Evolutionary conservation across 2,329 filamentous ascomycete species (phyloP).

Genomic region (Rachicladosporium sp.): DNA sequence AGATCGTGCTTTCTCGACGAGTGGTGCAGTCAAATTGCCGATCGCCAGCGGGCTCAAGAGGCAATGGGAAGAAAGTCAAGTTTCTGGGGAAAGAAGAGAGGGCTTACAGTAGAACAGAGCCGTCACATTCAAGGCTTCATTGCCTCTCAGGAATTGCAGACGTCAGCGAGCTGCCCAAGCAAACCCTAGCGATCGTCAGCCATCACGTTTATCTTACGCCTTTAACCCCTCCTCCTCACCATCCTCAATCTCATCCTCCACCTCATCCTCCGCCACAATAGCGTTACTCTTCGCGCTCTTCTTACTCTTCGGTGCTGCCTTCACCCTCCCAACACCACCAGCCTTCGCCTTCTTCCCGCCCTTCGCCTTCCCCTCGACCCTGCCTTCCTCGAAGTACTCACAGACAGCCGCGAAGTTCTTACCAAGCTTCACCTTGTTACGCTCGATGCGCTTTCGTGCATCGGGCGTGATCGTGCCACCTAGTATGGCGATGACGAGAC

Average conservation of each 20-base stretch:
- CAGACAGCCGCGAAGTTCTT: constrained; percentile 77
- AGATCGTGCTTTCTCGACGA: too few species aligned
- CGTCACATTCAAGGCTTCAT: too few species aligned
- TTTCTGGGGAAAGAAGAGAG: too few species aligned
- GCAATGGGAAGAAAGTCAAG: too few species aligned
- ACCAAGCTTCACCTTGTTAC: constrained; percentile 72
- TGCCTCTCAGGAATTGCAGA: too few species aligned
- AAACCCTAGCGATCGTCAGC: too few species aligned
- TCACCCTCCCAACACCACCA: constrained; percentile 17
- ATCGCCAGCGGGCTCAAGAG: too few species aligned
- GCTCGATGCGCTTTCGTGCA: constrained; percentile 57
- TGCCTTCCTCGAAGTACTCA: constrained; percentile 59
- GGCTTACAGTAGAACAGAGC: too few species aligned
- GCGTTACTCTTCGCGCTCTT: constrained; percentile 31
- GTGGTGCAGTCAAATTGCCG: too few species aligned
- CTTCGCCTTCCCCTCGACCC: constrained; percentile 37
- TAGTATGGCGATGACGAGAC: constrained; percentile 68
- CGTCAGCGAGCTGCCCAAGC: too few species aligned
- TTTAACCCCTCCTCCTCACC: constrained; percentile 26
- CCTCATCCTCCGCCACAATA: constrained; percentile 30
- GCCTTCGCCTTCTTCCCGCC: constrained; percentile 33
- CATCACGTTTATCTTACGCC: too few species aligned
- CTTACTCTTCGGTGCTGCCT: constrained; percentile 31
- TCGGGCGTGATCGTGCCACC: constrained; percentile 62
- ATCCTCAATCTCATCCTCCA: constrained; percentile 29